Base-by-base conservation (phyloP, 2,329 filamentous ascomycete genomes). In the Apiospora saccharicola region DNA sequence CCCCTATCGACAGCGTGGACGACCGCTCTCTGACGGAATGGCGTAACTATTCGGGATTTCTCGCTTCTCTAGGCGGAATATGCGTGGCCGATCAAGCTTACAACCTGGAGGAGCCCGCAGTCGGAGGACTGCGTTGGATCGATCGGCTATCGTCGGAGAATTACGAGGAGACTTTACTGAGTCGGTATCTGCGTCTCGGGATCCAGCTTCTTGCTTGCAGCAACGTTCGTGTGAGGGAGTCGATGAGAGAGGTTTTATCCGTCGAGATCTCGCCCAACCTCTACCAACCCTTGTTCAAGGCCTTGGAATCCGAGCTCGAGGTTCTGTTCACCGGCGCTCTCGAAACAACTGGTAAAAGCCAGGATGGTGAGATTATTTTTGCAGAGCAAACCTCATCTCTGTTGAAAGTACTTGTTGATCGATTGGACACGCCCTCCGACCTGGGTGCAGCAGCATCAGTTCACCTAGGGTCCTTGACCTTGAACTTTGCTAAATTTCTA, bases 1-100 rank as follows among this genome's bases (percentile, higher is more conserved):
- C 85, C 1, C 79, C 85, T 1, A 76, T 83, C 5, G 88, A 91
- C 30, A 80, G 80, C 10, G 80, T 90, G 24, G 86, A 90, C 47
- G 90, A 92, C 74, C 86, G 82, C 73, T 83, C 85, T 3, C 80
- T 92, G 19, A 86, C 88, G 0, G 90, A 92, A 77, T 93, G 91
- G 91, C 87, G 91, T 49, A 93, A 93, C 74, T 88, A 90, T 76
- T 92, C 91, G 1, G 91, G 91, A 0, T 92, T 93, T 74, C 83
- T 93, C 14, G 90, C 90, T 6, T 92, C 91, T 0, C 81, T 93
- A 6, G 91, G 90, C 19, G 91, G 91, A 2, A 87, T 90, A 71
- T 93, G 91, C 79, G 89, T 89, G 12, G 88, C 90, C 3, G 88
- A 90, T 72, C 88, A 90, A 77, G 84, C 87, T 68, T 83, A 86